Evolutionary conservation across 176 grass and related monocot genomes (phyloP).

Genomic region (Triticum dicoccoides): DNA sequence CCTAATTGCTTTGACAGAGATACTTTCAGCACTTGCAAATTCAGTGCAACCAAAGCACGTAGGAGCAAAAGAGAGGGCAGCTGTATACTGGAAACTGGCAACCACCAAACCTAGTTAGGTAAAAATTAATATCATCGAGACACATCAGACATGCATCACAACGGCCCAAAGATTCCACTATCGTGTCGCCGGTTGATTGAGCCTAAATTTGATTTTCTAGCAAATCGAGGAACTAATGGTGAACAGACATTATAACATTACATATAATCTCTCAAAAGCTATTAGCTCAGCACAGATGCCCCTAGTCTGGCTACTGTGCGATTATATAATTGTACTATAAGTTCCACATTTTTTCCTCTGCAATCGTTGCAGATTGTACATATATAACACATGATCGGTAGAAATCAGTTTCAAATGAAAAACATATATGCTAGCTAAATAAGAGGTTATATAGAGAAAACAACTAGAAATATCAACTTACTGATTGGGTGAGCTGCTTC

Average conservation of each 20-base stretch:
- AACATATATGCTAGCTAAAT: background rate
- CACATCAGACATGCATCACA: background rate
- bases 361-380: background rate
- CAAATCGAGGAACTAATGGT: background rate
- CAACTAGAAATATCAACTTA: conserved; percentile 24
- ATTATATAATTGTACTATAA: background rate
- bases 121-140: background rate
- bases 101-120: background rate
- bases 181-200: background rate
- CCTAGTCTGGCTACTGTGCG: background rate
- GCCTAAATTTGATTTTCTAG: background rate
- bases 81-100: background rate
- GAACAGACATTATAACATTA: background rate
- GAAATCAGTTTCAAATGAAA: background rate
- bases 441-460: background rate
- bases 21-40: background rate
- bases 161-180: background rate
- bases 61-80: background rate
- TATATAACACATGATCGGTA: background rate
- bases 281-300: background rate
- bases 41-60: background rate
- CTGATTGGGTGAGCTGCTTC: conserved; percentile 34
- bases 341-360: background rate
- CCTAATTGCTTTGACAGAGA: background rate
- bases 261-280: background rate